Evolutionary conservation across 2,329 filamentous ascomycete genomes (phyloP).

Genomic region (Exserohilum rostratum): DNA sequence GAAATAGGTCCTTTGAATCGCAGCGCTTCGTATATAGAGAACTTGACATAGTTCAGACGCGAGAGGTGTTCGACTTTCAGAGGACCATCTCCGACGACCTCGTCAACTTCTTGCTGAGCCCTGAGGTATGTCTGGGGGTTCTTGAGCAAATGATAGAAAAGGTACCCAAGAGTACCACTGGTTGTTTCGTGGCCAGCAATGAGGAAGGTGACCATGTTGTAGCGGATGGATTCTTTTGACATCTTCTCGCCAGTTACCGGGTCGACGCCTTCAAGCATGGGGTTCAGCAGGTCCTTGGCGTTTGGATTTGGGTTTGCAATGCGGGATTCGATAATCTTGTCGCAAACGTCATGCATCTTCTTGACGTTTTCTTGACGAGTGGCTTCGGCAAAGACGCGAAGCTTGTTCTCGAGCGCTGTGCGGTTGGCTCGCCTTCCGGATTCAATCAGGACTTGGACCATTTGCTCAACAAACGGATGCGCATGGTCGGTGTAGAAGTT

Average conservation of each 20-base stretch:
- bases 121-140: conserved; percentile 9
- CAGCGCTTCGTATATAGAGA: conserved; percentile 10
- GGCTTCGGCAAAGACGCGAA: conserved; percentile 11
- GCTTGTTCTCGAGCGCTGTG: conserved; percentile 9
- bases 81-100: conserved; percentile 8
- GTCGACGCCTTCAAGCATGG: conserved; percentile 11
- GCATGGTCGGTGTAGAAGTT: conserved; percentile 11
- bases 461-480: conserved; percentile 10
- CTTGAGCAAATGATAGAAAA: conserved; percentile 11
- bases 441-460: conserved; percentile 12
- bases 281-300: conserved; percentile 9
- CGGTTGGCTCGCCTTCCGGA: conserved; percentile 7
- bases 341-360: conserved; percentile 14
- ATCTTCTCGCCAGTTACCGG: conserved; percentile 13
- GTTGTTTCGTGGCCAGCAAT: conserved; percentile 14
- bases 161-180: conserved; percentile 8
- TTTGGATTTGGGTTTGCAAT: conserved; percentile 11
- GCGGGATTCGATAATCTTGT: conserved; percentile 9
- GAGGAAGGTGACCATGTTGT: conserved; percentile 15
- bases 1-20: conserved; percentile 10
- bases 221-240: conserved; percentile 9
- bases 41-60: conserved; percentile 8
- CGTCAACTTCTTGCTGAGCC: conserved; percentile 12
- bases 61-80: conserved; percentile 1
- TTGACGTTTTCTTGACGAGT: conserved; percentile 11